phyloP scores from a whole-genome alignment of 805 yeast species.

The Tetrapisispora taiwanensis region DNA sequence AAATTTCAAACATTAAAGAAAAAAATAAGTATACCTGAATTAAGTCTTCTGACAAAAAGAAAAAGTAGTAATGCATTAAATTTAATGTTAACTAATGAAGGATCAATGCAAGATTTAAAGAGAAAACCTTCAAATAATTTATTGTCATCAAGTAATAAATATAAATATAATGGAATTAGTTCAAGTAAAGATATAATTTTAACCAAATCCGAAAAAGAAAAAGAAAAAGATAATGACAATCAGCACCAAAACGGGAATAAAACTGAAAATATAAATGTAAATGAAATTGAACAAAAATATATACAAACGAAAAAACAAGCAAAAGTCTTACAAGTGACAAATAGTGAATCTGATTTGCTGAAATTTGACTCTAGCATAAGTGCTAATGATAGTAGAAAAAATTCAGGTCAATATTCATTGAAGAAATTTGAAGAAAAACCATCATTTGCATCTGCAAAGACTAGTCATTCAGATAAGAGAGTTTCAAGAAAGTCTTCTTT shows the following conservation, averaged over 20 bases:
- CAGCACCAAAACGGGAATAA: too few relatives aligned
- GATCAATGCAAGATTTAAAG: background rate
- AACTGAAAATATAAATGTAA: background rate
- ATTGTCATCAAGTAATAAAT: background rate
- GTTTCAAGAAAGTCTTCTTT: constrained; percentile 1
- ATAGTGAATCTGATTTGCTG: background rate
- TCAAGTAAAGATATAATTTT: background rate
- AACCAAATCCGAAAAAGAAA: background rate
- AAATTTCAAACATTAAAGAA: constrained; percentile 1
- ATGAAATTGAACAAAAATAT: background rate
- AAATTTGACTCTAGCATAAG: background rate
- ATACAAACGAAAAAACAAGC: background rate
- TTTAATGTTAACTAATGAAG: background rate
- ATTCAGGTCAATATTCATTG: background rate
- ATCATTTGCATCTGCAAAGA: background rate
- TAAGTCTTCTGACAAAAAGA: background rate
- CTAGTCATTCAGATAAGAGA: background rate
- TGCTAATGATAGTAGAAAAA: background rate
- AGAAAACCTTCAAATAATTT: background rate
- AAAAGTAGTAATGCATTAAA: background rate
- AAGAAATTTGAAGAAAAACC: background rate
- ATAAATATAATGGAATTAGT: background rate
- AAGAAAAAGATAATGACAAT: too few relatives aligned
- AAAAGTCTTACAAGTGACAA: background rate
- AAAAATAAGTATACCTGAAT: constrained; percentile 3